Evolutionary conservation across 164 flowering plant species (phyloP).

Genomic region (Echeveria elegans): DNA sequence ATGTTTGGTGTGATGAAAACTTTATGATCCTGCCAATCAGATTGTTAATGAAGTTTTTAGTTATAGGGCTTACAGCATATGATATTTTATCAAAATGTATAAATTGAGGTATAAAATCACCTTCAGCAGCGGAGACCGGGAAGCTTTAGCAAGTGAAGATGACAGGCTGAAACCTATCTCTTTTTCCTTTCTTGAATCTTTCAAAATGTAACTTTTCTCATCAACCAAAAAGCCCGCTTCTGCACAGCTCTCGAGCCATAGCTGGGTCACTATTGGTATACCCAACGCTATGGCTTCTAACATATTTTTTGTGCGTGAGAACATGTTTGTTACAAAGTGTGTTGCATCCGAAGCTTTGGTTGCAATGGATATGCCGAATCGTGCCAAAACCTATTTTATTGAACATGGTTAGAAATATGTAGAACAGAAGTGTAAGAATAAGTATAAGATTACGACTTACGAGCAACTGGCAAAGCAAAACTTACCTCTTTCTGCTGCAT

Average conservation of each 20-base stretch:
- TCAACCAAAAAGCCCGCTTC: conserved; percentile 68
- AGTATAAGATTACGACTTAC: background rate
- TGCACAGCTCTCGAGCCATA: conserved; percentile 88
- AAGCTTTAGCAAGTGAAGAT: conserved; percentile 55
- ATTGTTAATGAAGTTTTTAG: background rate
- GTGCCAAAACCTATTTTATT: conserved; percentile 40
- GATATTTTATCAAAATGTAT: background rate
- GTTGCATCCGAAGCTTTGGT: conserved; percentile 63
- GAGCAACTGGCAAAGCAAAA: background rate
- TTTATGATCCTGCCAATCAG: conserved; percentile 45
- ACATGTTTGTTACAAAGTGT: conserved; percentile 74
- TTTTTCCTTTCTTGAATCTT: conserved; percentile 81
- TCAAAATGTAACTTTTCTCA: conserved; percentile 68
- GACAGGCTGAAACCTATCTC: conserved; percentile 84
- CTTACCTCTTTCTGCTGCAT: conserved; percentile 82
- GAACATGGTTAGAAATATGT: background rate
- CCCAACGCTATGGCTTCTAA: conserved; percentile 84
- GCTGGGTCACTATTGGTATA: conserved; percentile 77
- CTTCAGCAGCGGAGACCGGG: conserved; percentile 60
- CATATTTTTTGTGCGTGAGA: conserved; percentile 90
- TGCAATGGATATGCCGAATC: conserved; percentile 48
- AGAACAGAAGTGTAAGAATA: background rate
- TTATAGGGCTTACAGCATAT: background rate
- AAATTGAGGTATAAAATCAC: conserved; percentile 19
- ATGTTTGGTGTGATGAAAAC: conserved; percentile 62